Conservation (phyloP, 2,329 filamentous ascomycete genomes). For the Cladosporium sp. region DNA sequence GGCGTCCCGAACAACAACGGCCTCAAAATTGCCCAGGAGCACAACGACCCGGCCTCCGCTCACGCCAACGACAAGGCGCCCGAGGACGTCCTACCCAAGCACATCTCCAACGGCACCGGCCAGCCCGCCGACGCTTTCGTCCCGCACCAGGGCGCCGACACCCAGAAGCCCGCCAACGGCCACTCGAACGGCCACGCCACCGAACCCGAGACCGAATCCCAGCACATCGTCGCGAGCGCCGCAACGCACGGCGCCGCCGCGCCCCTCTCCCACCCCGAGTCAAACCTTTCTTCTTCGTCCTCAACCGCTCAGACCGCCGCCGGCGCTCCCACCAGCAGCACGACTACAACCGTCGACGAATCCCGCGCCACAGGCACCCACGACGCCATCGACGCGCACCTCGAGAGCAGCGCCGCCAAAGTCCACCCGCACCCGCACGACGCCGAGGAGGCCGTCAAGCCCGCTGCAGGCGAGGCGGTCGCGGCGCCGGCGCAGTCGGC, state of each 20-base stretch:
- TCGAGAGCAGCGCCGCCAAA: slow-evolving; percentile 22
- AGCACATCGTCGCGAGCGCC: slow-evolving; percentile 19
- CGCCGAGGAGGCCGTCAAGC: slow-evolving; percentile 27
- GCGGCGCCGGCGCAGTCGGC: slow-evolving; percentile 26
- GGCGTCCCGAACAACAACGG: slow-evolving; percentile 15
- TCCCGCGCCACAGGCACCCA: slow-evolving; percentile 16
- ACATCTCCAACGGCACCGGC: slow-evolving; percentile 20
- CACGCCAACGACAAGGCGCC: slow-evolving; percentile 12
- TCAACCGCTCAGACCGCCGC: slow-evolving; percentile 9
- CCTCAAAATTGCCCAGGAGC: slow-evolving; percentile 19
- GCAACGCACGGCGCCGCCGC: slow-evolving; percentile 18
- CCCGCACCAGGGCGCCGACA: slow-evolving; percentile 17
- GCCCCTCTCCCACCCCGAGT: slow-evolving; percentile 16
- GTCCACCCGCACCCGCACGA: slow-evolving; percentile 32
- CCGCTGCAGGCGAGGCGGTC: slow-evolving; percentile 31
- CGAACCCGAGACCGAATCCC: slow-evolving; percentile 10
- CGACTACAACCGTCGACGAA: slow-evolving; percentile 16
- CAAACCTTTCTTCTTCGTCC: slow-evolving; percentile 14
- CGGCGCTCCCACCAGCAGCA: slow-evolving; percentile 10
- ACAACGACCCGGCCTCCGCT: slow-evolving; percentile 13
- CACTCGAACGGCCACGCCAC: neutral
- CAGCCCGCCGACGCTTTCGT: slow-evolving; percentile 18
- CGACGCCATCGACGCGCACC: slow-evolving; percentile 27
- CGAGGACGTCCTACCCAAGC: slow-evolving; percentile 15
- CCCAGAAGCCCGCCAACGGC: slow-evolving; percentile 9